These are phyloP conservation scores for Ogataea neopini DNA, from an alignment of 805 yeast species.

Conservation along the genomic window DNA sequence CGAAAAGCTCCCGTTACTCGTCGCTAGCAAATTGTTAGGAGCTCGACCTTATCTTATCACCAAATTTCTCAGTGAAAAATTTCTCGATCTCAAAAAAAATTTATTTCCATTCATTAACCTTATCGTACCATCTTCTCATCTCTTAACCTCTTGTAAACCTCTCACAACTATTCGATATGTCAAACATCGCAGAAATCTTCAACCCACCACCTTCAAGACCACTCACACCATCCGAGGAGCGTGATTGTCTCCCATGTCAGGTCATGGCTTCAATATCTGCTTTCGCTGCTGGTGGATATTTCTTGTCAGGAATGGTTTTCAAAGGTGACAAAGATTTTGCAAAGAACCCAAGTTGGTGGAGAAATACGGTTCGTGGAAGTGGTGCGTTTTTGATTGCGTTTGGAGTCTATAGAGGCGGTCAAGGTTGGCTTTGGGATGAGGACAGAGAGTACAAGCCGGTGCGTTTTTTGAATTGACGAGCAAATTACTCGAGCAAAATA, in stretches of 20 bases:
- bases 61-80: neutral
- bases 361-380: conserved; percentile 46
- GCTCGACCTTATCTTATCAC: conserved; percentile 3
- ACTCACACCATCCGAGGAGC: conserved; percentile 42
- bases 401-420: conserved; percentile 65
- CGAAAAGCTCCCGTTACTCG: too few relatives aligned
- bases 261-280: conserved; percentile 60
- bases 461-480: conserved; percentile 8
- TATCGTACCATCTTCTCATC: too few relatives aligned
- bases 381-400: conserved; percentile 57
- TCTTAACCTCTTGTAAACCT: neutral
- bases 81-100: conserved; percentile 1
- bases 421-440: conserved; percentile 57
- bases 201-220: conserved; percentile 49
- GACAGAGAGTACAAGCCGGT: conserved; percentile 31
- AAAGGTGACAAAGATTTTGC: conserved; percentile 36
- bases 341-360: conserved; percentile 65
- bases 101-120: too few relatives aligned
- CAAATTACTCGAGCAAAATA: too few relatives aligned
- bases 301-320: conserved; percentile 58
- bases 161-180: too few relatives aligned
- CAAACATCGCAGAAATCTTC: conserved; percentile 56
- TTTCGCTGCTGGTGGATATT: conserved; percentile 61
- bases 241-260: conserved; percentile 70
- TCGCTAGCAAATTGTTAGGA: too few relatives aligned